phyloP scores from a whole-genome alignment of 768 basidiomycete genomes.

The Rhizopogon salebrosus region DNA sequence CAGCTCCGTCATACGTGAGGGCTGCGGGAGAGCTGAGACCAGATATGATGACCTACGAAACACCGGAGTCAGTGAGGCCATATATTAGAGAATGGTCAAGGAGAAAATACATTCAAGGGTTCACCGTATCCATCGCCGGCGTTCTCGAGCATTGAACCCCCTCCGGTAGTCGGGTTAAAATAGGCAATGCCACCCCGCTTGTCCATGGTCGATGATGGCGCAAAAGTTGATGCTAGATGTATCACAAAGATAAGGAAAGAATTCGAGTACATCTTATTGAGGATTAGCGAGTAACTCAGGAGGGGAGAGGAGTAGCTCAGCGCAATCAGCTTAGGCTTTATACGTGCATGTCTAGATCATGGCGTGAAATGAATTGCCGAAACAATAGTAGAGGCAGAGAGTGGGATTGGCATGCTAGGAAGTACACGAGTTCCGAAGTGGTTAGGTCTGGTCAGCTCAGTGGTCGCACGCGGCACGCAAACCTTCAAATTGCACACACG shows the following conservation, averaged over 20 bases:
- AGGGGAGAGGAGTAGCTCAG: not conserved
- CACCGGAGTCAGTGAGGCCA: not conserved
- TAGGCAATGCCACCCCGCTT: slow-evolving; percentile 19
- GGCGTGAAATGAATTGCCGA: too few species aligned
- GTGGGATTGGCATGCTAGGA: not conserved
- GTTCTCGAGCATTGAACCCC: slow-evolving; percentile 40
- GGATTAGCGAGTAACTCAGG: not conserved
- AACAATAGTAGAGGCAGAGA: too few species aligned
- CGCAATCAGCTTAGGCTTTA: not conserved
- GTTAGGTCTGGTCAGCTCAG: too few species aligned
- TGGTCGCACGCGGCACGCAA: too few species aligned
- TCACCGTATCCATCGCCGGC: slow-evolving; percentile 35
- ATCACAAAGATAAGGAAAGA: not conserved
- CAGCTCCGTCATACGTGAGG: slow-evolving; percentile 48
- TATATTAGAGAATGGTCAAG: not conserved
- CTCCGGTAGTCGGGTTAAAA: slow-evolving; percentile 28
- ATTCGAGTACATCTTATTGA: not conserved
- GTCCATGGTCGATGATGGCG: not conserved
- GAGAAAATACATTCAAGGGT: slow-evolving; percentile 36
- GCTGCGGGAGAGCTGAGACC: slow-evolving; percentile 53
- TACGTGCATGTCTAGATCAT: not conserved
- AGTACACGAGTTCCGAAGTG: not conserved
- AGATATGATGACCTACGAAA: slow-evolving; percentile 54
- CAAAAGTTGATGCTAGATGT: not conserved
- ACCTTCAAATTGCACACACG: too few species aligned